phyloP scores from a whole-genome alignment of 2,329 filamentous ascomycete genomes.

The Chaetomium sp. region DNA sequence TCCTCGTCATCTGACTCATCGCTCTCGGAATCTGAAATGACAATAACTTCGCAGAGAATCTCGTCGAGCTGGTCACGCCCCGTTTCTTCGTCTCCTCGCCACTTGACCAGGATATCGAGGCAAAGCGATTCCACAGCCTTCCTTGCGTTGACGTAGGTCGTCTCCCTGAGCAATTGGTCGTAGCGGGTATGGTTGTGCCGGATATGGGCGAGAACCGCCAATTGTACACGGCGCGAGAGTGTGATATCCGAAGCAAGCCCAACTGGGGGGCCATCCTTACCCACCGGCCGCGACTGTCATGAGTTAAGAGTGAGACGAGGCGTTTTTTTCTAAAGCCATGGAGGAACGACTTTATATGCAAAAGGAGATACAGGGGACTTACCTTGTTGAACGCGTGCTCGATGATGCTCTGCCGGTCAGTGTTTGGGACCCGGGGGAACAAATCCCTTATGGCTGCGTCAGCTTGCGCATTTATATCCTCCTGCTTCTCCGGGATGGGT shows the following conservation, averaged over 20 bases:
- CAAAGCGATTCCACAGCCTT: constrained; percentile 56
- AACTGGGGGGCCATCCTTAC: constrained; percentile 47
- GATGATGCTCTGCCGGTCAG: constrained; percentile 56
- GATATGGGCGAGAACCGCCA: constrained; percentile 61
- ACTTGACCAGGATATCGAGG: constrained; percentile 61
- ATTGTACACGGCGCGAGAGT: constrained; percentile 55
- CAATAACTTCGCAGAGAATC: constrained; percentile 59
- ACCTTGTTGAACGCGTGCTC: constrained; percentile 58
- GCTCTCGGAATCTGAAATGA: constrained; percentile 56
- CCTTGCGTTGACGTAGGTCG: constrained; percentile 52
- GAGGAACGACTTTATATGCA: constrained; percentile 4
- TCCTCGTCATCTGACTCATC: constrained; percentile 22
- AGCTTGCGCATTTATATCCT: constrained; percentile 55
- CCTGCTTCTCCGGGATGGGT: constrained; percentile 53
- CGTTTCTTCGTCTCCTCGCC: constrained; percentile 64
- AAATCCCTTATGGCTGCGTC: constrained; percentile 57
- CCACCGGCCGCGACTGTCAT: constrained; percentile 25
- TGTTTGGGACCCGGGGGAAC: constrained; percentile 60
- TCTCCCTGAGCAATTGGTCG: constrained; percentile 53
- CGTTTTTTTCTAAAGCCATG: constrained; percentile 5
- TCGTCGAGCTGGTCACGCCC: constrained; percentile 62
- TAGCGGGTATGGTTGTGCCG: constrained; percentile 61
- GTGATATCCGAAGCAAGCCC: constrained; percentile 50
- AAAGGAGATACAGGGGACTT: constrained; percentile 23
- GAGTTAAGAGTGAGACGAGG: constrained; percentile 5